A percentile compares a stretch with the other conserved stretches of the same genome.
Conservation (phyloP, 2,329 filamentous ascomycete genomes). For the Cladosporium halotolerans region DNA sequence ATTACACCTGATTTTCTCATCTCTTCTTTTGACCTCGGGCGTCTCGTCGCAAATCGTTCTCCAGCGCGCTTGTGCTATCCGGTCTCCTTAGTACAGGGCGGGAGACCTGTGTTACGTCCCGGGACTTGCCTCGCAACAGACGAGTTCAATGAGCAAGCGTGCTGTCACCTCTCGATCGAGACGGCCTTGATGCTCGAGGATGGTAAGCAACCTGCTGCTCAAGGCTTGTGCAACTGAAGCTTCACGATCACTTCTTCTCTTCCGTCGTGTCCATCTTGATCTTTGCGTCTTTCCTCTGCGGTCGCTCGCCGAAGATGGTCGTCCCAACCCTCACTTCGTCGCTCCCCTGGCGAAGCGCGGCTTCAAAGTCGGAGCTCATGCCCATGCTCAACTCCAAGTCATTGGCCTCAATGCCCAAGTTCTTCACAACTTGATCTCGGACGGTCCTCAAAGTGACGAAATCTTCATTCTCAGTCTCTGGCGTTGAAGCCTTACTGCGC, state of each 20-base stretch:
- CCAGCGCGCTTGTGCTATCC: too few relatives aligned
- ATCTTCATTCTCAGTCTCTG: conserved; percentile 85
- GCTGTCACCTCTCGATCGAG: too few relatives aligned
- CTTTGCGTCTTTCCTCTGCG: conserved; percentile 71
- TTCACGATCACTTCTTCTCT: conserved; percentile 12
- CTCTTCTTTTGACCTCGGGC: too few relatives aligned
- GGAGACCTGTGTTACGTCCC: too few relatives aligned
- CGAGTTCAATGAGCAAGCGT: too few relatives aligned
- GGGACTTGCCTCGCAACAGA: too few relatives aligned
- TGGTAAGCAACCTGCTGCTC: too few relatives aligned
- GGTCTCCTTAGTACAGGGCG: too few relatives aligned
- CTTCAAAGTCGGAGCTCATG: conserved; percentile 96
- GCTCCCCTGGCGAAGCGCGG: conserved; percentile 76
- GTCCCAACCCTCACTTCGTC: conserved; percentile 87
- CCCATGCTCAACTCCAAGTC: conserved; percentile 90
- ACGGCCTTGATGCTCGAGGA: too few relatives aligned
- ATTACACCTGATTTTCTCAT: too few relatives aligned
- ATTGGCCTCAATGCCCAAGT: conserved; percentile 50
- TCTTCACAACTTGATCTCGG: conserved; percentile 61
- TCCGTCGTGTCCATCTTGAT: conserved; percentile 37
- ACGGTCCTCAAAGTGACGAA: conserved; percentile 65
- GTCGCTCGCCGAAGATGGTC: conserved; percentile 84
- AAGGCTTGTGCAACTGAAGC: background rate
- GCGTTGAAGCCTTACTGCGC: conserved; percentile 62
- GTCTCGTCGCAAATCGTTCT: too few relatives aligned